Evolutionary conservation across 2,329 filamentous ascomycete genomes (phyloP), one percentile per base, ranked within the genome.

Genomic region (Penicillium glabrum): DNA sequence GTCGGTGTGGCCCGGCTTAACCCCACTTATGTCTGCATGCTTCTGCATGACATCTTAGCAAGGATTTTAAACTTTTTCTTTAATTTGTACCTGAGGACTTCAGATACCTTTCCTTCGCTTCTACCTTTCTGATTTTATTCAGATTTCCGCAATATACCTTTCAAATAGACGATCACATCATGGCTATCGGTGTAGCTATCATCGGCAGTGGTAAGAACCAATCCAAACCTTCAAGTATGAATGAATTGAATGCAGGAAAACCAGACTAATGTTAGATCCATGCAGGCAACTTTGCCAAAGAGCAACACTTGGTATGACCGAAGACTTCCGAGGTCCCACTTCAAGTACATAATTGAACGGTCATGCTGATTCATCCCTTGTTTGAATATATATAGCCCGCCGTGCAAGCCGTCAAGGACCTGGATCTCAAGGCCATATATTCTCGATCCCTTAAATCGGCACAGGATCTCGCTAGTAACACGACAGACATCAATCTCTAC

Each of bases 391-490:
- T 48, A 51, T 56, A 81, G 78, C 83, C 83, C 3, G 82, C 82
- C 2, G 75, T 86, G 27, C 72, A 78, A 63, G 77, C 76, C 19
- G 74, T 77, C 23, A 60, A 72, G 26, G 65, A 67, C 33, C 71
- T 86, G 10, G 64, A 69, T 3, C 72, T 86, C 33, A 83, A 82
- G 67, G 84, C 84, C 19, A 76, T 86, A 58, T 86, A 84, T 70
- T 86, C 83, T n/a, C 80, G 83, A 46, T 82, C 81, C 7, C 69
- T 82, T 9, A 76, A 78, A 39, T 85, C 83, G 5, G 83, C 83
- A n/a, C 67, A 80, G 56, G 67, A 64, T 3, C 72, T 82, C 11
- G 67, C 70, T 11, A 66, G 73, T 0, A 61, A 56, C 11, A 61
- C 64, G 2, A 60, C 69, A 0, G 66, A 68, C 16, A 70, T 85